Evolutionary conservation across 2,329 filamentous ascomycete genomes (phyloP).

Genomic region (Venturia pyrina): DNA sequence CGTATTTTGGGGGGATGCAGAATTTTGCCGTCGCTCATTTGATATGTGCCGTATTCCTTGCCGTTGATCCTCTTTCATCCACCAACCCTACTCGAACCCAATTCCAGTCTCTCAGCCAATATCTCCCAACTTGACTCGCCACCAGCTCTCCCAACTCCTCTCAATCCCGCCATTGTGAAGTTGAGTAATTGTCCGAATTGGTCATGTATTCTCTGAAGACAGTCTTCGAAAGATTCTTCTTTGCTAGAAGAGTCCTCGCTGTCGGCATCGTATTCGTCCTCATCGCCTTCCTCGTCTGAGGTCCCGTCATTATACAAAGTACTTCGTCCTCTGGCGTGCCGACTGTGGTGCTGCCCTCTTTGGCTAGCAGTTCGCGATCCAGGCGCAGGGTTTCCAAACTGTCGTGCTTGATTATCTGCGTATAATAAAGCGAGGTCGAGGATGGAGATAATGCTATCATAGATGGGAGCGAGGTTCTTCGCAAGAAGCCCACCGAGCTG

Average conservation of each 20-base stretch:
- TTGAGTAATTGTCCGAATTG: slow-evolving; percentile 56
- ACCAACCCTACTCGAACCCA: slow-evolving; percentile 16
- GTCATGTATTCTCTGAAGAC: slow-evolving; percentile 46
- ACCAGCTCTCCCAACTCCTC: slow-evolving; percentile 64
- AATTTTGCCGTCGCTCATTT: neutral
- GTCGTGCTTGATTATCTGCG: slow-evolving; percentile 36
- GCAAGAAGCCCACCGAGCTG: slow-evolving; percentile 61
- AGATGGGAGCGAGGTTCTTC: slow-evolving; percentile 57
- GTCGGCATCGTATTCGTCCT: slow-evolving; percentile 13
- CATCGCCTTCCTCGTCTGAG: neutral
- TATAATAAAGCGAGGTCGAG: slow-evolving; percentile 66
- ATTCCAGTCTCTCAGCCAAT: slow-evolving; percentile 68
- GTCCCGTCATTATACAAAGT: neutral
- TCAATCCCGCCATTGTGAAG: slow-evolving; percentile 64
- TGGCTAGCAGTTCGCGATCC: slow-evolving; percentile 21
- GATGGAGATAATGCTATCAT: slow-evolving; percentile 61
- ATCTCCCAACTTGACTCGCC: slow-evolving; percentile 68
- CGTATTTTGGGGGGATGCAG: neutral
- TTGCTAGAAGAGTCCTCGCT: slow-evolving; percentile 13
- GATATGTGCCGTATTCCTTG: neutral
- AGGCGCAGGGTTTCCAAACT: slow-evolving; percentile 24
- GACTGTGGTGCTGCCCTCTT: neutral
- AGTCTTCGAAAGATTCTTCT: slow-evolving; percentile 37
- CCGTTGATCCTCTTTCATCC: neutral
- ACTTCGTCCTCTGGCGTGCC: neutral